Evolutionary conservation across 805 yeast species (phyloP).

Genomic region (Pichia heedii): DNA sequence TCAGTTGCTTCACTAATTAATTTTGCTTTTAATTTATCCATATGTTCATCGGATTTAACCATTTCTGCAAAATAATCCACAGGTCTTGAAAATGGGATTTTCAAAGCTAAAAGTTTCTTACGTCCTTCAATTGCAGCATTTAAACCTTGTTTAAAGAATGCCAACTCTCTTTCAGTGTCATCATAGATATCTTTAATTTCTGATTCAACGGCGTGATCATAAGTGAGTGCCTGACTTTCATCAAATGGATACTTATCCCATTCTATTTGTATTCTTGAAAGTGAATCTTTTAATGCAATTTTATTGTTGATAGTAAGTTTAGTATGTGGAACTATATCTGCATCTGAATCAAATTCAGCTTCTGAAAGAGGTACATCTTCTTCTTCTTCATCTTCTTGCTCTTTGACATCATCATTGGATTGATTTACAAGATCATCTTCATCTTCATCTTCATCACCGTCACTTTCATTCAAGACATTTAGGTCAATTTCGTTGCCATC

Average conservation of each 20-base stretch:
- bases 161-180: conserved; percentile 91
- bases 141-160: conserved; percentile 90
- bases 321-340: conserved; percentile 88
- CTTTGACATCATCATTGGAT: conserved; percentile 30
- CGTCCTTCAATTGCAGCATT: conserved; percentile 74
- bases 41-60: conserved; percentile 96
- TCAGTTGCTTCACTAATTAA: conserved; percentile 66
- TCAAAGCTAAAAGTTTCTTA: conserved; percentile 51
- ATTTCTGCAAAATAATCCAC: conserved; percentile 95
- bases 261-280: conserved; percentile 59
- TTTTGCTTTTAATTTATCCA: conserved; percentile 84
- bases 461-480: conserved; percentile 28
- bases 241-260: conserved; percentile 61
- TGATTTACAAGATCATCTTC: conserved; percentile 18
- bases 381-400: conserved; percentile 56
- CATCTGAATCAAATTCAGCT: conserved; percentile 88
- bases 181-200: conserved; percentile 83
- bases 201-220: conserved; percentile 50
- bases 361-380: conserved; percentile 85
- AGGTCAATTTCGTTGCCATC: conserved; percentile 26
- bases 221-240: conserved; percentile 73
- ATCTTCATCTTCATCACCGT: conserved; percentile 31
- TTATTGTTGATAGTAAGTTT: conserved; percentile 81
- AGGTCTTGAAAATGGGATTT: conserved; percentile 88
- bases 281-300: conserved; percentile 68